phyloP scores from a whole-genome alignment of 192 early-diverging fungal species.

The Linnemannia schmuckeri region DNA sequence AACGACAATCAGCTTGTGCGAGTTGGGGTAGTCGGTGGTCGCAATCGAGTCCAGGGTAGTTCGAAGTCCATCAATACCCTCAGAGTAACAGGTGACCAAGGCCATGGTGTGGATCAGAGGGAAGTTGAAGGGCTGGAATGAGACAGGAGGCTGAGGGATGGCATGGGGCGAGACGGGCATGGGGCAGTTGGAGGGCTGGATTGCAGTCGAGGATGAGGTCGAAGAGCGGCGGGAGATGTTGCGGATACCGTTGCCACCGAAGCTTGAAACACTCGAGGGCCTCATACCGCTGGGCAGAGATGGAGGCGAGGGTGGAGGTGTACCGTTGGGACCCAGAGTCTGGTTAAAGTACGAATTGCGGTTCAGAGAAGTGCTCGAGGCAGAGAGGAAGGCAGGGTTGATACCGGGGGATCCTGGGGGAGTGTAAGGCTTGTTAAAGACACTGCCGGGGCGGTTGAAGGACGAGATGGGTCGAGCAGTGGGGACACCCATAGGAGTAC shows the following conservation, averaged over 20 bases:
- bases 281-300: conserved; percentile 42
- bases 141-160: conserved; percentile 56
- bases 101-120: conserved; percentile 73
- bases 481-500: conserved; percentile 13
- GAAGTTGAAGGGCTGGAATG: conserved; percentile 68
- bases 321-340: conserved; percentile 39
- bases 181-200: conserved; percentile 39
- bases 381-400: conserved; percentile 45
- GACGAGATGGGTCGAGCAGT: conserved; percentile 36
- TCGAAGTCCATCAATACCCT: conserved; percentile 76
- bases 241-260: conserved; percentile 36
- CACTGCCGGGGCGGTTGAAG: conserved; percentile 37
- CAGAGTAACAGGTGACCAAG: conserved; percentile 85
- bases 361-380: conserved; percentile 31
- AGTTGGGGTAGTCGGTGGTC: conserved; percentile 80
- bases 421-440: conserved; percentile 47
- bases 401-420: conserved; percentile 44
- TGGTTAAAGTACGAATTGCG: conserved; percentile 47
- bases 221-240: conserved; percentile 49
- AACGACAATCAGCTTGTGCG: conserved; percentile 83
- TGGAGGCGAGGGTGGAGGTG: conserved; percentile 52
- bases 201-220: conserved; percentile 51
- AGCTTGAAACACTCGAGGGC: conserved; percentile 36
- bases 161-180: conserved; percentile 53
- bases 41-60: conserved; percentile 86